phyloP scores from a whole-genome alignment of 1,284 basidiomycete genomes.

The Pseudozyma pruni region DNA sequence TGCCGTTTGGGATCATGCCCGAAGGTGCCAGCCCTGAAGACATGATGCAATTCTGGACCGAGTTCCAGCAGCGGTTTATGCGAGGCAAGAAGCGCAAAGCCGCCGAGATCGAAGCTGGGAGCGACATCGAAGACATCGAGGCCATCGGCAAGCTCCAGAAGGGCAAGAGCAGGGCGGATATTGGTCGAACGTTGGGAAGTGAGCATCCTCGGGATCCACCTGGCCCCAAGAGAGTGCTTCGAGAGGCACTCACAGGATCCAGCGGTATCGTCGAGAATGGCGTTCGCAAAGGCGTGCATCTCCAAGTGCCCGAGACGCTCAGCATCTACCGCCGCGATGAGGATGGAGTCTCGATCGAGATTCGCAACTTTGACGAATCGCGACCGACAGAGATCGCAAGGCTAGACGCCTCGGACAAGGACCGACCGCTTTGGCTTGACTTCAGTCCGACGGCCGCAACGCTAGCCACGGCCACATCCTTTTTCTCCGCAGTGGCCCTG shows the following conservation, averaged over 20 bases:
- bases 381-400: constrained; percentile 77
- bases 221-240: constrained; percentile 72
- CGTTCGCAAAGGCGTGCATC: constrained; percentile 30
- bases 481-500: constrained; percentile 75
- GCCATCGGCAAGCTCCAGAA: constrained; percentile 45
- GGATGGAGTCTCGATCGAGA: constrained; percentile 77
- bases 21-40: constrained; percentile 38
- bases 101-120: constrained; percentile 19
- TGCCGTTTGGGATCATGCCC: constrained; percentile 48
- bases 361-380: constrained; percentile 77
- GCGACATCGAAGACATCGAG: constrained; percentile 42
- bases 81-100: constrained; percentile 49
- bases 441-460: constrained; percentile 80
- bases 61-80: constrained; percentile 42
- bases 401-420: constrained; percentile 70
- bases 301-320: constrained; percentile 40
- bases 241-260: constrained; percentile 32
- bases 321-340: constrained; percentile 68
- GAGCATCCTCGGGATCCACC: constrained; percentile 73
- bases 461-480: constrained; percentile 74
- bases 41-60: constrained; percentile 53
- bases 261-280: constrained; percentile 42
- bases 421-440: constrained; percentile 84
- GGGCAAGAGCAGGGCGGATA: constrained; percentile 36
- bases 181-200: constrained; percentile 77